Evolutionary conservation across 179 eudicot genomes (phyloP).

Genomic region (Silene coronaria): DNA sequence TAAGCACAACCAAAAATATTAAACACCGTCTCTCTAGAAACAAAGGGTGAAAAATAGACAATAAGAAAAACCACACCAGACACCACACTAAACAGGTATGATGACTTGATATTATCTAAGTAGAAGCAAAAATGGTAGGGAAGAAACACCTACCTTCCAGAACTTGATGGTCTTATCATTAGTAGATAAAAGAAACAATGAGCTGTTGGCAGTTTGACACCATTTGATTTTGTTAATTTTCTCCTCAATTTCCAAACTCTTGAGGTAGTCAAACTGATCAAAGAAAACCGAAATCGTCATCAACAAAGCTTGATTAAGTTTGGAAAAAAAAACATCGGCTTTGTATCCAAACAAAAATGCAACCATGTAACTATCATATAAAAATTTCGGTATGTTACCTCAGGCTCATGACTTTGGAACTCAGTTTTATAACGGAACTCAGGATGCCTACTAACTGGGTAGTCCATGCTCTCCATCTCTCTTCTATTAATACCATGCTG

Average conservation of each 20-base stretch:
- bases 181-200: conserved; percentile 70
- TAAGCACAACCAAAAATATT: background rate
- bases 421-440: conserved; percentile 93
- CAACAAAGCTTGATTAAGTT: conserved; percentile 9
- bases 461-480: conserved; percentile 72
- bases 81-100: background rate
- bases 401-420: conserved; percentile 95
- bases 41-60: background rate
- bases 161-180: conserved; percentile 75
- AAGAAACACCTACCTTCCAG: conserved; percentile 58
- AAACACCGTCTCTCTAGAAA: background rate
- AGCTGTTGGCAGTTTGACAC: conserved; percentile 72
- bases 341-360: background rate
- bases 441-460: conserved; percentile 58
- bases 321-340: background rate
- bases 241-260: conserved; percentile 89
- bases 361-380: conserved; percentile 7
- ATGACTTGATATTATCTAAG: background rate
- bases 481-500: conserved; percentile 66
- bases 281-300: conserved; percentile 19
- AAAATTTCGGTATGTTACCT: conserved; percentile 34
- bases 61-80: background rate
- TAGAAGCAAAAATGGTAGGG: conserved; percentile 1
- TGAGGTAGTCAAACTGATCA: conserved; percentile 74
- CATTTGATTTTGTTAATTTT: conserved; percentile 80